phyloP scores from a whole-genome alignment of 2,329 filamentous ascomycete genomes.

The Curvularia sp. region DNA sequence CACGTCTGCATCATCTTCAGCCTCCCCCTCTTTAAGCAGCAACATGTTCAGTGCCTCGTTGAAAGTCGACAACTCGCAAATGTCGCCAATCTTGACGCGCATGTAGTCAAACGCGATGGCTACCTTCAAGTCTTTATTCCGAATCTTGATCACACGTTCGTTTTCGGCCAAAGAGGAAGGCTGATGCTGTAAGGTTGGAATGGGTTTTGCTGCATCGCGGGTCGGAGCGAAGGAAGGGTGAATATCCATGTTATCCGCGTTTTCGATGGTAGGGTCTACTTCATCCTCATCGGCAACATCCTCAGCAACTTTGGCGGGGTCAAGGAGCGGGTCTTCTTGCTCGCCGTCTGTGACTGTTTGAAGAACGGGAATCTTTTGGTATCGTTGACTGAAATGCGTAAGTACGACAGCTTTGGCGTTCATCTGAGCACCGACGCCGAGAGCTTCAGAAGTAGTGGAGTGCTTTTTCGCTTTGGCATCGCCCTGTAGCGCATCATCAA shows the following conservation, averaged over 20 bases:
- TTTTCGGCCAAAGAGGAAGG: conserved; percentile 20
- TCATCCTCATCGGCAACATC: conserved; percentile 35
- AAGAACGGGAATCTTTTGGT: conserved; percentile 73
- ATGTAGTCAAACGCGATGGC: conserved; percentile 82
- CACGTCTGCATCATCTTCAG: conserved; percentile 18
- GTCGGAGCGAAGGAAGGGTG: conserved; percentile 15
- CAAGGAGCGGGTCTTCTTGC: conserved; percentile 31
- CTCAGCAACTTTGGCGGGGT: conserved; percentile 29
- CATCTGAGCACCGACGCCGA: conserved; percentile 80
- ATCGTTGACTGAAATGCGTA: conserved; percentile 95
- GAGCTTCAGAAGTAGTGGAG: conserved; percentile 84
- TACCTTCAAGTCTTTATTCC: conserved; percentile 65
- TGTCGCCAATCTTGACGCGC: conserved; percentile 73
- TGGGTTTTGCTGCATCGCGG: conserved; percentile 12
- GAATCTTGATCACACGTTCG: conserved; percentile 47
- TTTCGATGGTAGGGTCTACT: conserved; percentile 28
- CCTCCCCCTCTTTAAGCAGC: conserved; percentile 52
- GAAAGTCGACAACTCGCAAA: conserved; percentile 69
- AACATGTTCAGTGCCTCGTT: conserved; percentile 65
- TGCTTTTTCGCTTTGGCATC: conserved; percentile 91
- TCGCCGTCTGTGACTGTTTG: conserved; percentile 49
- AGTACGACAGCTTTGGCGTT: conserved; percentile 78
- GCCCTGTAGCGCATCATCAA: conserved; percentile 79
- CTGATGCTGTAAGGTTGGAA: conserved; percentile 20
- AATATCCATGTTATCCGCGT: conserved; percentile 34